Evolutionary conservation across 345 rosid species (phyloP).

Genomic region (Corymbia maculata): DNA sequence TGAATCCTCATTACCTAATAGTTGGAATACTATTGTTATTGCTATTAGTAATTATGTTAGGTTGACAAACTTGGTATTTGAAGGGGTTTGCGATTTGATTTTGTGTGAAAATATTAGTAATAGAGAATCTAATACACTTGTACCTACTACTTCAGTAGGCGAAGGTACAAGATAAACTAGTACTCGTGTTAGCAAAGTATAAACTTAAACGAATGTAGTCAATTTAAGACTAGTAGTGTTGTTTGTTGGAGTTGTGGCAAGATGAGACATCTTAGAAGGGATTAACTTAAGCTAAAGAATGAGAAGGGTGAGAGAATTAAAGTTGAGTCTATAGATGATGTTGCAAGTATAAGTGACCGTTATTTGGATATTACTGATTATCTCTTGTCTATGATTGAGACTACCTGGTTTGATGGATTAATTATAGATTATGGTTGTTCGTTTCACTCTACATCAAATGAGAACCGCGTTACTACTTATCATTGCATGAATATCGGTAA

Average conservation of each 20-base stretch:
- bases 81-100: too few species aligned
- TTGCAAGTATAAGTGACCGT: too few species aligned
- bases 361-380: too few species aligned
- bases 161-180: not conserved
- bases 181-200: not conserved
- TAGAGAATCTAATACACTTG: not conserved
- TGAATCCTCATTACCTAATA: not conserved
- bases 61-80: not conserved
- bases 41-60: not conserved
- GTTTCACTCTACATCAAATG: not conserved
- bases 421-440: not conserved
- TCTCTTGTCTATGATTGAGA: not conserved
- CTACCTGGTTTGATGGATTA: not conserved
- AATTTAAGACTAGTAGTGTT: not conserved
- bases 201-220: not conserved
- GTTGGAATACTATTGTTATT: not conserved
- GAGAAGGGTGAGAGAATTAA: not conserved
- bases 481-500: not conserved
- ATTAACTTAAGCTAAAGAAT: not conserved
- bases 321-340: not conserved
- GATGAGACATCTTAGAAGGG: not conserved
- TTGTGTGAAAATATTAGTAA: not conserved
- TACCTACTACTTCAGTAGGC: not conserved
- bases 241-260: not conserved
- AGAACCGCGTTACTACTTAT: not conserved